Evolutionary conservation across 164 flowering plant genomes (phyloP).

Genomic region (Hamamelis virginiana): DNA sequence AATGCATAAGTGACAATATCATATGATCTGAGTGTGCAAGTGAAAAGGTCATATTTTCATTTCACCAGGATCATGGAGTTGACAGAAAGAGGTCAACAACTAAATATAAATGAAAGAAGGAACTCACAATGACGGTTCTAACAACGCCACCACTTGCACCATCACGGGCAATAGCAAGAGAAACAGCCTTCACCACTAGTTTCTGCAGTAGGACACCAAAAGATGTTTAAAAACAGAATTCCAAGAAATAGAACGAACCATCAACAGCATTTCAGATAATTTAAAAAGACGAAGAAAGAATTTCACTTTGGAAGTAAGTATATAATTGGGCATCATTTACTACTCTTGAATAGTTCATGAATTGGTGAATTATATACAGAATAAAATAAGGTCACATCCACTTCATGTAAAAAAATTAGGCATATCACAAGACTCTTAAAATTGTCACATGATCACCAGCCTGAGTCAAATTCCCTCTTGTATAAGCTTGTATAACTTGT

Average conservation of each 20-base stretch:
- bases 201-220: constrained; percentile 43
- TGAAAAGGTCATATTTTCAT: neutral
- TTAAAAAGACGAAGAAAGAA: too few species aligned
- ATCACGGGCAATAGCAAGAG: constrained; percentile 98
- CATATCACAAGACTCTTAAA: too few species aligned
- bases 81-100: neutral
- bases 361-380: too few species aligned
- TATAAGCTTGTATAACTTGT: too few species aligned
- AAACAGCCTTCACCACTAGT: constrained; percentile 93
- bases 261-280: neutral
- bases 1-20: too few species aligned
- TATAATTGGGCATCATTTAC: neutral
- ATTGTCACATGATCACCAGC: too few species aligned
- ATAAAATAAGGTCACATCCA: neutral
- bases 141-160: constrained; percentile 99
- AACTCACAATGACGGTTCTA: constrained; percentile 89
- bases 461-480: too few species aligned
- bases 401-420: too few species aligned
- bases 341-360: neutral
- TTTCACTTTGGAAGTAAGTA: neutral
- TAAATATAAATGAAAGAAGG: neutral
- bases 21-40: neutral
- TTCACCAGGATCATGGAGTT: constrained; percentile 1
- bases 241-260: neutral
- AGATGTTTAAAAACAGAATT: neutral